These are phyloP conservation scores for Physaria fendleri DNA, from an alignment of 345 rosid species.

Conservation along the genomic window DNA sequence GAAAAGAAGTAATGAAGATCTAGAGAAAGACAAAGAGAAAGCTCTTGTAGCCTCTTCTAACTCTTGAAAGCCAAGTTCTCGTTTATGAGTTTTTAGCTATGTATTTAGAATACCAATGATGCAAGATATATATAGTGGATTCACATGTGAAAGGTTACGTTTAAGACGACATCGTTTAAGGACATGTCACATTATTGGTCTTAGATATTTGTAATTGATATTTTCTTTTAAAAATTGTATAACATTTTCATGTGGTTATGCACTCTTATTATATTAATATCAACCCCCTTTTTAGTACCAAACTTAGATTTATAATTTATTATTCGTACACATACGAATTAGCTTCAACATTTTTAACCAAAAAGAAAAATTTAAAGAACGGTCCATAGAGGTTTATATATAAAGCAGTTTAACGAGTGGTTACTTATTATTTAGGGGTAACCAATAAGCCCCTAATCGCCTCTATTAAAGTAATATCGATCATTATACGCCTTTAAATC, in stretches of 20 bases:
- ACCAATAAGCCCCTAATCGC: constrained; percentile 8
- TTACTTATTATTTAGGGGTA: constrained; percentile 9
- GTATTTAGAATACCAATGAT: constrained; percentile 7
- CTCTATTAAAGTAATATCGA: not conserved
- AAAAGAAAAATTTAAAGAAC: constrained; percentile 16
- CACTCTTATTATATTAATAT: constrained; percentile 21
- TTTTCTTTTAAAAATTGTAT: not conserved
- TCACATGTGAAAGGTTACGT: constrained; percentile 23
- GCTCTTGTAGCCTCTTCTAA: constrained; percentile 6
- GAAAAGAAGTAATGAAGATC: not conserved
- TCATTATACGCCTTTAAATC: not conserved
- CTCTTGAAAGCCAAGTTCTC: constrained; percentile 20
- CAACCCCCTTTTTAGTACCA: constrained; percentile 15
- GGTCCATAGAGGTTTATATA: constrained; percentile 17
- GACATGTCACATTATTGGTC: constrained; percentile 27
- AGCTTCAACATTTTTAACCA: not conserved
- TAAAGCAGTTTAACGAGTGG: constrained; percentile 16
- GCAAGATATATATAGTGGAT: constrained; percentile 22
- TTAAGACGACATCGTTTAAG: constrained; percentile 27
- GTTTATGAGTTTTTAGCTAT: constrained; percentile 21
- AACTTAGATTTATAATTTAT: constrained; percentile 1
- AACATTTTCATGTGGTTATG: constrained; percentile 20
- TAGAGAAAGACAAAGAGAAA: constrained; percentile 16
- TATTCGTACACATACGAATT: constrained; percentile 6
- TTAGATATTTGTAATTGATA: constrained; percentile 20